Evolutionary conservation across 495 filamentous ascomycete genomes (phyloP), one percentile per base, ranked within the genome.

Genomic region (Penicillium diatomitis): DNA sequence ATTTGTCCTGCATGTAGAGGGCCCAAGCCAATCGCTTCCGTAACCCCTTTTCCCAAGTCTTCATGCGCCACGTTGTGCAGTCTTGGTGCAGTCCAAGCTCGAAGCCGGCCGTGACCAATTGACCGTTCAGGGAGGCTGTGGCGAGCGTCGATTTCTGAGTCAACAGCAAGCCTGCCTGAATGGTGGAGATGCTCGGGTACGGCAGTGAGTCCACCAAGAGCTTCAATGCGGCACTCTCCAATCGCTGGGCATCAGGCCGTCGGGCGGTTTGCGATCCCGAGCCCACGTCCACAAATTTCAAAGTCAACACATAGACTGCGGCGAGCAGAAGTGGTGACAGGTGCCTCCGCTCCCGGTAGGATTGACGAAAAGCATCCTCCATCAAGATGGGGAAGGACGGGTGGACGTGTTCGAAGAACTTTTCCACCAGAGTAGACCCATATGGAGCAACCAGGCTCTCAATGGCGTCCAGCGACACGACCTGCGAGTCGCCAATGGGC

Each of bases 301-400:
- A 79, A 3, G 91, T 86, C 42, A 96, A 72, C 38, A 94, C 83
- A 58, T 96, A 98, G 55, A 98, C 83, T 11, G 89, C 88, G 4
- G 90, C 87, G 3, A 96, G 75, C 3, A 96, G 72, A 4, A 91
- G 77, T 27, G 92, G 88, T 11, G 89, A 87, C 58, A 96, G 80
- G 50, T 85, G 81, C 20, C 79, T 80, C 56, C 88, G 79, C 29
- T 85, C 82, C 28, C 84, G 81, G 60, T 94, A 88, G 54, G 89
- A 86, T 55, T 94, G 87, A 55, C 87, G 80, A 61, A 95, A 95
- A 33, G 89, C 78, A 51, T 82, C 78, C 69, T 95, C 90, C 57
- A 95, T 84, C 44, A 96, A 70, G 50, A 98, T 88, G 32, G 91
- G 91, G 56, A 95, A 94, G 49, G 79, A 88, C 1, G 89, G 90